A percentile compares a stretch with the other conserved stretches of the same genome.
Conservation (phyloP, 176 grass and related monocot genomes). For the Bromus sterilis region DNA sequence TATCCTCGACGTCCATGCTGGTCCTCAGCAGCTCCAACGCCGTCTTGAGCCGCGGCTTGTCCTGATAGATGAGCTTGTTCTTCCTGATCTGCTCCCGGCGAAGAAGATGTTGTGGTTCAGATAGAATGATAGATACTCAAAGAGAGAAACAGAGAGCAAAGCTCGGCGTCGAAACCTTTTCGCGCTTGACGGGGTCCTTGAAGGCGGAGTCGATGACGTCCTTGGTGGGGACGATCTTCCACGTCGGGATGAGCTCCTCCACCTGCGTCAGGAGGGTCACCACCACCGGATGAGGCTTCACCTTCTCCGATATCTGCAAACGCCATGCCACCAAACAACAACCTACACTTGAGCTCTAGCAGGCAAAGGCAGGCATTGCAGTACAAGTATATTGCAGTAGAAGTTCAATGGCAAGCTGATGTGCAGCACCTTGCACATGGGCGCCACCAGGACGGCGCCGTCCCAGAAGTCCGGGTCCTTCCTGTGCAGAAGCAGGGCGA, state of each 20-base stretch:
- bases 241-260: constrained; percentile 89
- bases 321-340: not conserved
- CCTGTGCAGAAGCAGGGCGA: constrained; percentile 62
- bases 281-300: constrained; percentile 72
- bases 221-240: constrained; percentile 91
- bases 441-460: constrained; percentile 62
- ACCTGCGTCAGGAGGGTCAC: constrained; percentile 62
- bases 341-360: not conserved
- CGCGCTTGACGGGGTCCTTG: constrained; percentile 80
- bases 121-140: not conserved
- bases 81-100: constrained; percentile 55
- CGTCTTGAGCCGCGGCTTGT: constrained; percentile 82
- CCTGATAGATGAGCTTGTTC: constrained; percentile 93
- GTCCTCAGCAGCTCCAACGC: constrained; percentile 79
- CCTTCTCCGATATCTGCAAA: constrained; percentile 88
- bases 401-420: not conserved
- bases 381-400: not conserved
- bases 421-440: constrained; percentile 89
- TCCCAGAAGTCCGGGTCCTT: constrained; percentile 86
- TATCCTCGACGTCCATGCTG: constrained; percentile 74
- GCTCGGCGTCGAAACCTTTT: constrained; percentile 18
- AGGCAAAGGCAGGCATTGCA: not conserved
- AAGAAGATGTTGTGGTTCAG: not conserved
- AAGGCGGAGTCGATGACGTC: constrained; percentile 85
- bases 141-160: too few relatives aligned